Percentiles rank a stretch among this genome's conserved stretches.
These are phyloP conservation scores for Kurtzmaniella quercitrusa DNA, from an alignment of 1,139 yeast genomes.

Conservation along the genomic window DNA sequence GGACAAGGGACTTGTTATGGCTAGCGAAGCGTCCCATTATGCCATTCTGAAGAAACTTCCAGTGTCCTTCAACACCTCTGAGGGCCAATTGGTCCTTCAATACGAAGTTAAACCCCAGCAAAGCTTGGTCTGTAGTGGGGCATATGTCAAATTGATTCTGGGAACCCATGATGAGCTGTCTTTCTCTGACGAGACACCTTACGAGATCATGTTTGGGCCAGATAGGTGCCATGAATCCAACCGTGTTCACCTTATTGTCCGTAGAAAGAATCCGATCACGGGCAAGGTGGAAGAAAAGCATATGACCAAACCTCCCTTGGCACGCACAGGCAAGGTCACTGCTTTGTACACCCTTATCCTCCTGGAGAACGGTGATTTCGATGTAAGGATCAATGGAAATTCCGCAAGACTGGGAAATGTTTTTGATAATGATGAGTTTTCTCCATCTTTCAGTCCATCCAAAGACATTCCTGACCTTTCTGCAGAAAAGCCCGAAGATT, in stretches of 20 bases:
- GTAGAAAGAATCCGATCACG: slow-evolving; percentile 51
- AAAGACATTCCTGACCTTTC: slow-evolving; percentile 54
- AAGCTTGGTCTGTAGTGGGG: slow-evolving; percentile 81
- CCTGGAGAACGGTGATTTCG: slow-evolving; percentile 60
- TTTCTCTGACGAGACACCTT: slow-evolving; percentile 63
- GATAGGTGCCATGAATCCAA: slow-evolving; percentile 82
- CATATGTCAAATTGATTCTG: slow-evolving; percentile 67
- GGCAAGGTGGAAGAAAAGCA: slow-evolving; percentile 66
- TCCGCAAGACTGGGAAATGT: slow-evolving; percentile 67
- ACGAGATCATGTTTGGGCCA: slow-evolving; percentile 92
- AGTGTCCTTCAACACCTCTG: slow-evolving; percentile 43
- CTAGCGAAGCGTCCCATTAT: slow-evolving; percentile 71
- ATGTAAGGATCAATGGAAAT: slow-evolving; percentile 79
- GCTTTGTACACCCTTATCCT: slow-evolving; percentile 74
- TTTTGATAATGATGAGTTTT: slow-evolving; percentile 25
- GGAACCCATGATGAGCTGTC: slow-evolving; percentile 34
- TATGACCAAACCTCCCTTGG: slow-evolving; percentile 61
- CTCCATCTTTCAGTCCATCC: slow-evolving; percentile 65
- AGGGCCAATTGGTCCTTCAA: slow-evolving; percentile 72
- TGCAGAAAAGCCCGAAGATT: slow-evolving; percentile 67
- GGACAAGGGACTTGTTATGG: slow-evolving; percentile 73
- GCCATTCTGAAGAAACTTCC: slow-evolving; percentile 66
- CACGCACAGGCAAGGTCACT: slow-evolving; percentile 54
- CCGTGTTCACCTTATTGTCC: slow-evolving; percentile 72
- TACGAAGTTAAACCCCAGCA: slow-evolving; percentile 83